These are phyloP conservation scores for Kluyveromyces siamensis DNA, from an alignment of 805 yeast species.

Conservation along the genomic window DNA sequence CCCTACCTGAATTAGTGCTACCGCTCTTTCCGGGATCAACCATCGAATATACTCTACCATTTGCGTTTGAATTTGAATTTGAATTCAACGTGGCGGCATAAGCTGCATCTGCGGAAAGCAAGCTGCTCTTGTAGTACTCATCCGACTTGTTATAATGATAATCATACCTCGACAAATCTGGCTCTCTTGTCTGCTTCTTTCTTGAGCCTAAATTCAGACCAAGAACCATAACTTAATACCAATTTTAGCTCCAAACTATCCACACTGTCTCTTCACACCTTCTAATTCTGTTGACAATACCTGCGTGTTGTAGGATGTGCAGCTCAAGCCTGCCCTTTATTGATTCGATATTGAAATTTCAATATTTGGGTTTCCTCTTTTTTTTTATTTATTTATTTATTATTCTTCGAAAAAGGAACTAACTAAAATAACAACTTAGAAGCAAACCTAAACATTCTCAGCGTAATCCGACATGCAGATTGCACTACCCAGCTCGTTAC, in stretches of 20 bases:
- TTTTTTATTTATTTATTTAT: neutral
- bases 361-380: neutral
- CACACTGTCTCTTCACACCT: too few species aligned
- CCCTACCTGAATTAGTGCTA: neutral
- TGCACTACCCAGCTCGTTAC: too few species aligned
- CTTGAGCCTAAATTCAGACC: conserved; percentile 8
- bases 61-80: neutral
- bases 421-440: neutral
- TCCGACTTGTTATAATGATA: conserved; percentile 22
- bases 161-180: conserved; percentile 32
- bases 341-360: neutral
- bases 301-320: too few species aligned
- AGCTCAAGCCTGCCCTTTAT: too few species aligned
- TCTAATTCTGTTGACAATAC: too few species aligned
- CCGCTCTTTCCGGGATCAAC: neutral
- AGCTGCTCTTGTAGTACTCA: conserved; percentile 10
- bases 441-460: too few species aligned
- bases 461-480: too few species aligned
- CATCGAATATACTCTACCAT: conserved; percentile 11
- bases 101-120: conserved; percentile 26
- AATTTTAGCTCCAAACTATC: too few species aligned
- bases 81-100: conserved; percentile 14
- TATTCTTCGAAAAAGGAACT: neutral
- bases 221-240: conserved; percentile 12
- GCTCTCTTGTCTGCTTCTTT: conserved; percentile 25